phyloP scores from a whole-genome alignment of 73 alveolate species.

The Uronychia setigera region DNA sequence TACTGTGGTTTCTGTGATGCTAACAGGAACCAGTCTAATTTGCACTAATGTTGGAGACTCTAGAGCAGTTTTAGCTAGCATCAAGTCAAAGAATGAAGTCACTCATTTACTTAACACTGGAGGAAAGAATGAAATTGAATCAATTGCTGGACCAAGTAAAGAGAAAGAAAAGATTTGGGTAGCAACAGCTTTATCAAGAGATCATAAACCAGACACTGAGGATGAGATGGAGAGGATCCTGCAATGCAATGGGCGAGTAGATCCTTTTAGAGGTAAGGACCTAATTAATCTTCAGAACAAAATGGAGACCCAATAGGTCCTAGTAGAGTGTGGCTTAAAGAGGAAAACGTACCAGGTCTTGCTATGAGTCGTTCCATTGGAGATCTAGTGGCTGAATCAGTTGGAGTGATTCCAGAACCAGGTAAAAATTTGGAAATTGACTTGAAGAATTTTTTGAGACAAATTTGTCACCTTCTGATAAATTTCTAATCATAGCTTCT shows the following conservation, averaged over 20 bases:
- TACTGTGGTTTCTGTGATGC: conserved; percentile 73
- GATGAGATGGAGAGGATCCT: conserved; percentile 93
- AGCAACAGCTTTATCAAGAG: conserved; percentile 85
- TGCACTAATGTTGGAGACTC: conserved; percentile 84
- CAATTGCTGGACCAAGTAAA: conserved; percentile 32
- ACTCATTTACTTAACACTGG: background rate
- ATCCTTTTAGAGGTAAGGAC: conserved; percentile 71
- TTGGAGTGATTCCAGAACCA: conserved; percentile 64
- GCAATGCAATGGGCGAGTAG: conserved; percentile 87
- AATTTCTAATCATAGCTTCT: conserved; percentile 56
- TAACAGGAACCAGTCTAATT: conserved; percentile 55
- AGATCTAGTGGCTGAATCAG: conserved; percentile 60
- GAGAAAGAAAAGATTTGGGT: conserved; percentile 57
- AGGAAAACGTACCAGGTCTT: conserved; percentile 65
- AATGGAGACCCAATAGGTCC: conserved; percentile 83
- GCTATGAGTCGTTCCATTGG: conserved; percentile 73
- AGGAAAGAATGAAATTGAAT: conserved; percentile 19
- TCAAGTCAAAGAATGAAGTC: conserved; percentile 30
- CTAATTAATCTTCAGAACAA: conserved; percentile 50
- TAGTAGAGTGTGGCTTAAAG: conserved; percentile 65
- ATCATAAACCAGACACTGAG: conserved; percentile 95
- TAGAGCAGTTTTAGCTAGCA: conserved; percentile 64
- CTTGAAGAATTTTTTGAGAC: conserved; percentile 36
- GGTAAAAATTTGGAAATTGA: conserved; percentile 3
- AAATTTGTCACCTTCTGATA: conserved; percentile 12